phyloP scores from a whole-genome alignment of 148 eudicot genomes.

The Dianthus caryophyllus region DNA sequence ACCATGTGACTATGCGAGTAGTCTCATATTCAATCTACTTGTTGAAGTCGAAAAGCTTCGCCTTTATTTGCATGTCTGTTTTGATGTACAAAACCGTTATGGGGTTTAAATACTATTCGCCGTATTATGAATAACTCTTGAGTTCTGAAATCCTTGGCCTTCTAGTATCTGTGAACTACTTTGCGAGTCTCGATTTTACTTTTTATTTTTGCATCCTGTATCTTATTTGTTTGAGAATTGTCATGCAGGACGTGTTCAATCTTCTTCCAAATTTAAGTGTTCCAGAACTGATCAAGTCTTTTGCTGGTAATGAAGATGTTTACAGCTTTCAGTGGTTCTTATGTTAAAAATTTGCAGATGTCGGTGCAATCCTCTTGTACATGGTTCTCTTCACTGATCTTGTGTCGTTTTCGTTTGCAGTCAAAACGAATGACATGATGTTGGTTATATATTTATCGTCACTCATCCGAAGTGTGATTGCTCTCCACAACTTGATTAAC shows the following conservation, averaged over 20 bases:
- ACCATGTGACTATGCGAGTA: neutral
- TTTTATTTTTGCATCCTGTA: neutral
- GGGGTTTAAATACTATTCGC: neutral
- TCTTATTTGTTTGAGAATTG: neutral
- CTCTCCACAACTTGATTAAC: constrained; percentile 94
- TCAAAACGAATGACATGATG: constrained; percentile 96
- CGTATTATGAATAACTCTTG: neutral
- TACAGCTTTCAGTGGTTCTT: neutral
- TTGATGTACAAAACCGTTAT: neutral
- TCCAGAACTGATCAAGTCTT: constrained; percentile 72
- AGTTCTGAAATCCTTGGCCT: neutral
- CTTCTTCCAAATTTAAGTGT: constrained; percentile 89
- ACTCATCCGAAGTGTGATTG: constrained; percentile 80
- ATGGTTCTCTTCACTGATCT: constrained; percentile 12
- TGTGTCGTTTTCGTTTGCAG: constrained; percentile 32
- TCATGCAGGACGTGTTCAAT: constrained; percentile 88
- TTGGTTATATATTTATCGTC: constrained; percentile 87
- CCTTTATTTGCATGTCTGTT: no score
- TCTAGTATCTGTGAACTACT: neutral
- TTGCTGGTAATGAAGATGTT: constrained; percentile 58
- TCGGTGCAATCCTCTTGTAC: neutral
- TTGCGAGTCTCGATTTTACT: neutral
- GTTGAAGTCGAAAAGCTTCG: no score
- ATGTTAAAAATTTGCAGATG: neutral
- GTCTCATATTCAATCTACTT: neutral